Evolutionary conservation across 306 rosid genomes (phyloP), one percentile per base, ranked within the genome.

Genomic region (Malus orientalis): DNA sequence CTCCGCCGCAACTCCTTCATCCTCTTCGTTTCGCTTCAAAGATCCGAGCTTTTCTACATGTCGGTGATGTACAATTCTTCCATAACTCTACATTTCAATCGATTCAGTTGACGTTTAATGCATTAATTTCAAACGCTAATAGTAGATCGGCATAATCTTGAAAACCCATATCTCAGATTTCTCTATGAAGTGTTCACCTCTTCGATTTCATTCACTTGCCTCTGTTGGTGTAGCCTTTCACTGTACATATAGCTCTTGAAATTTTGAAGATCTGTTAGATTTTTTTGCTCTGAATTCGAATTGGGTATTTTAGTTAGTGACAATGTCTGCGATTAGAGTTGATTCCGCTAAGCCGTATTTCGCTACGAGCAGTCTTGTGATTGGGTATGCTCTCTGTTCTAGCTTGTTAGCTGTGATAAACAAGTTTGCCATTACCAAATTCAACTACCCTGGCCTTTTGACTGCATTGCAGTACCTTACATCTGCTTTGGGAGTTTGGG

Each of bases 321-420:
- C 73, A 80, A 90, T 92, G 97, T 81, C 94, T 70, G 69, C 86
- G 70, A 64, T 44, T 64, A 87, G 88, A 72, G 80, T 85, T 11
- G 93, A 92, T 69, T 55, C 86, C 11, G 4, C 76, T 15, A 90
- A 89, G 83, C 95, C 83, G 38, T 86, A 86, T 53, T 90, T 85
- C 83, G 59, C 93, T 4, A 95, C 99, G 5, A 91, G 87, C 60
- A 85, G 92, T 15, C 88, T 92, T 11, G 97, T 95, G 58, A 10
- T 92, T 1, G 97, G 97, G 0, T 95, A 95, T 70, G 99, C 99
- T 1, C 88, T 95, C 8, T 95, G 97, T 71, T 95, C 98, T 4
- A 95, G 98, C 80, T 82, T 95, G 76, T 89, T 95, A 1, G 98
- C 98, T 6, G 96, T 95, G 69, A 95, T 95, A 53, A 95, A 95